Evolutionary conservation across 768 basidiomycete genomes (phyloP), one percentile per base, ranked within the genome.

Genomic region (Astraeus odoratus): DNA sequence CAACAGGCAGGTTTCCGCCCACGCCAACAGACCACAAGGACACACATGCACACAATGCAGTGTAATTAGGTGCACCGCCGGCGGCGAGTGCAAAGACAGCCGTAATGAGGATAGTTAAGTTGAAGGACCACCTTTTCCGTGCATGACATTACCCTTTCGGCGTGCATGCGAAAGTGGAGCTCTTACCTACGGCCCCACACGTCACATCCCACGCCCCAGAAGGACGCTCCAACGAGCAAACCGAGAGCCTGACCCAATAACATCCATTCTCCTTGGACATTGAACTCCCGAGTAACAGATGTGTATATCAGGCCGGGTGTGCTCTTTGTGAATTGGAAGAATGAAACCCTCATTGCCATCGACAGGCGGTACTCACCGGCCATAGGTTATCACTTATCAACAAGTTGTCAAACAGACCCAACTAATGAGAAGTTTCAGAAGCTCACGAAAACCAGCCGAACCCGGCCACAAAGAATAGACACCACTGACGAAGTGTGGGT

Each of bases 401-500:
- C 29, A 35, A 22, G 25, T 8, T 4, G 39, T 36, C 5, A 36
- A 12, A 19, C 26, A 8, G 27, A 27, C 15, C 12, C 6, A 34
- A 33, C 7, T 41, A 3, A 18, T 4, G 16, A 40, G 41, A 8
- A 37, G 9, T 16, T 15, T 7, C 35, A 26, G 9, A 43, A 30
- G 69, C 81, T 60, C 59, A 83, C 82, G 81, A 77, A 47, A 85
- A 73, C 83, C 82, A 86, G 42, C 84, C 84, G 62, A 86, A 84
- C 2, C 82, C 84, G 15, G 81, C 73, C 23, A 83, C 80, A 42
- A 77, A 44, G 57, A 86, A 85, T 27, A 86, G 57, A 46, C 67
- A 65, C 68, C 78, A 82, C 81, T 84, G 47, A 16, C 23, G 39
- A 15, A 20, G 1, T 33, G 8, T 1, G 5, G n/a, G 39, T 50